These are phyloP conservation scores for Pseudognaphalium luteoalbum DNA, from an alignment of 129 eudicot species.

Conservation along the genomic window DNA sequence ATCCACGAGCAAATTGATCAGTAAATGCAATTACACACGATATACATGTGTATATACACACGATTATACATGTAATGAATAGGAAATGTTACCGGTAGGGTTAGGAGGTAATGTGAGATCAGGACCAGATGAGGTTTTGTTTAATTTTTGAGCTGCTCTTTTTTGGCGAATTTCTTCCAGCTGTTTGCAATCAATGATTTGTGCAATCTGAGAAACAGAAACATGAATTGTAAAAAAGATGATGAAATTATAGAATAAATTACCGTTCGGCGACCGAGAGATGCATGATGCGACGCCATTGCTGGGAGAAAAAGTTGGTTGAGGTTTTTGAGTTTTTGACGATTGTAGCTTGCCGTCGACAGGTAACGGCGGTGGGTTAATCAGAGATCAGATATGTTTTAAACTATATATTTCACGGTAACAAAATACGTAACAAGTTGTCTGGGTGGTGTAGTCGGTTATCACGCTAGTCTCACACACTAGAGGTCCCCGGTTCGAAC, in stretches of 20 bases:
- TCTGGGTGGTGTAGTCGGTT: slow-evolving; percentile 99
- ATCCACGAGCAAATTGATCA: background rate
- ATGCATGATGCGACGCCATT: slow-evolving; percentile 76
- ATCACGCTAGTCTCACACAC: slow-evolving; percentile 99
- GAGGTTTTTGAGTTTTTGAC: slow-evolving; percentile 11
- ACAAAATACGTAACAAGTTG: background rate
- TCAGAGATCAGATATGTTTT: background rate
- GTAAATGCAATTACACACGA: background rate
- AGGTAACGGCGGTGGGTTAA: slow-evolving; percentile 13
- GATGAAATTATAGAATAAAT: slow-evolving; percentile 18
- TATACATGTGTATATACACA: background rate
- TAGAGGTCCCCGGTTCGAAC: slow-evolving; percentile 99
- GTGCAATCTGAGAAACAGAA: background rate
- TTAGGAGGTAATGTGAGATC: slow-evolving; percentile 68
- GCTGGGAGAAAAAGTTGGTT: slow-evolving; percentile 13
- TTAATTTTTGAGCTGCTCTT: slow-evolving; percentile 82
- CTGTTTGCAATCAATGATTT: slow-evolving; percentile 27
- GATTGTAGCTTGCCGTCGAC: slow-evolving; percentile 31
- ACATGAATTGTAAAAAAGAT: background rate
- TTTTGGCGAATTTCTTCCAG: slow-evolving; percentile 92
- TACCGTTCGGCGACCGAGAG: slow-evolving; percentile 88
- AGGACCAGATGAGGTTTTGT: slow-evolving; percentile 79
- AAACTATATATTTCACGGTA: no score
- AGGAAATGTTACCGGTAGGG: slow-evolving; percentile 42
- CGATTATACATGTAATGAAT: background rate